Conservation (phyloP, 306 rosid species). For the Sechiopsis laciniata region DNA sequence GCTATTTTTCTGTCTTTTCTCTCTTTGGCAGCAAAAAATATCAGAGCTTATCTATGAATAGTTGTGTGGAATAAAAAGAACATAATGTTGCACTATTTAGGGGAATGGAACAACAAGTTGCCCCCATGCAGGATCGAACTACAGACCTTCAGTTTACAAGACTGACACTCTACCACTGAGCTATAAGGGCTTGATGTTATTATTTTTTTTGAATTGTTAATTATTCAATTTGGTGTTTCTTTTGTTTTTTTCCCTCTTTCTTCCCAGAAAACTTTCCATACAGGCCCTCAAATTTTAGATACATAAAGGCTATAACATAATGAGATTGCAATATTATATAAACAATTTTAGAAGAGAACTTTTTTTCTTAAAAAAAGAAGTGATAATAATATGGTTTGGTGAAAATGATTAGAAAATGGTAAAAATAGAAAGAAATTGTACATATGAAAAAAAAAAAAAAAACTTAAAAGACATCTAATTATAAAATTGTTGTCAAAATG, state of each 20-base stretch:
- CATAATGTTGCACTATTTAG: not conserved
- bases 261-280: not conserved
- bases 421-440: not conserved
- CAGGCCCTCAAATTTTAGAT: not conserved
- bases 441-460: not conserved
- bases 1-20: not conserved
- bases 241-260: no score
- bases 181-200: slow-evolving; percentile 12
- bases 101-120: not conserved
- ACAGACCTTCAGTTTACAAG: slow-evolving; percentile 23
- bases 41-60: not conserved
- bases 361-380: no score
- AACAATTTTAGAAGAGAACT: not conserved
- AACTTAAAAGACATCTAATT: no score
- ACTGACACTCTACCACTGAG: slow-evolving; percentile 24
- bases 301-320: not conserved
- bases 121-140: slow-evolving; percentile 25
- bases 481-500: no score
- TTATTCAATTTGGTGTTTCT: no score
- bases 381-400: not conserved
- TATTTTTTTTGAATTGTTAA: no score
- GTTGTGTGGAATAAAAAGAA: not conserved
- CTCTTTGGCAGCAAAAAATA: not conserved
- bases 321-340: not conserved
- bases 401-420: not conserved